Evolutionary conservation across 2,329 filamentous ascomycete genomes (phyloP).

Genomic region (Aspergillus piperis): DNA sequence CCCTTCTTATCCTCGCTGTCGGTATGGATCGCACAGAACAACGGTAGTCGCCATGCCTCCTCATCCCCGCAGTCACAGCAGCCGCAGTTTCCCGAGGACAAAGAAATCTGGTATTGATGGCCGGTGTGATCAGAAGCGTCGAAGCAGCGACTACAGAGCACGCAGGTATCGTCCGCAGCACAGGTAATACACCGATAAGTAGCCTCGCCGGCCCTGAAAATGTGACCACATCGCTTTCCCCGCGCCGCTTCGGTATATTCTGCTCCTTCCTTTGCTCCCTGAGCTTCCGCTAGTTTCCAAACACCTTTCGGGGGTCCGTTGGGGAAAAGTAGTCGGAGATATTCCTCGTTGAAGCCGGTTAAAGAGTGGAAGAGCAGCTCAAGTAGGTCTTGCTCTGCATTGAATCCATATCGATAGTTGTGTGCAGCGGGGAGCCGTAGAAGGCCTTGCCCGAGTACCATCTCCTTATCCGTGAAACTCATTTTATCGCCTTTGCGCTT

Average conservation of each 20-base stretch:
- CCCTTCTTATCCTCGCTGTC: constrained; percentile 54
- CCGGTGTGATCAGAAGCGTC: constrained; percentile 92
- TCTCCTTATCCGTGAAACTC: constrained; percentile 63
- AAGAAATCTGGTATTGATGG: constrained; percentile 85
- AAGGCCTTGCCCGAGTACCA: constrained; percentile 79
- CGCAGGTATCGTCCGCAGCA: constrained; percentile 91
- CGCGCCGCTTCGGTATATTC: constrained; percentile 91
- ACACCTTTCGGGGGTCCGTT: constrained; percentile 64
- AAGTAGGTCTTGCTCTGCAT: constrained; percentile 71
- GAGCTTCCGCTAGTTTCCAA: constrained; percentile 81
- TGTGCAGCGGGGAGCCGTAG: constrained; percentile 73
- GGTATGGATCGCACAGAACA: constrained; percentile 89
- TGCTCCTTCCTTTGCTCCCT: constrained; percentile 88
- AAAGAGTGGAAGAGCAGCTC: constrained; percentile 84
- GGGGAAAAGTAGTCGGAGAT: constrained; percentile 80
- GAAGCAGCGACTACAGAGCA: constrained; percentile 90
- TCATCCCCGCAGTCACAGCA: constrained; percentile 97
- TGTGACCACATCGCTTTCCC: constrained; percentile 94
- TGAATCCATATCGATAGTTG: constrained; percentile 72
- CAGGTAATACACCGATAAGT: constrained; percentile 95
- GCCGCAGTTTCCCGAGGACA: constrained; percentile 87
- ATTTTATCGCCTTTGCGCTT: constrained; percentile 29
- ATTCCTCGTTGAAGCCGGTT: constrained; percentile 71
- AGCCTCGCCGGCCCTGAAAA: constrained; percentile 91
- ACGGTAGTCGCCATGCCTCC: constrained; percentile 86